These are phyloP conservation scores for Amanita inopinata DNA, from an alignment of 768 basidiomycete species.

Conservation along the genomic window DNA sequence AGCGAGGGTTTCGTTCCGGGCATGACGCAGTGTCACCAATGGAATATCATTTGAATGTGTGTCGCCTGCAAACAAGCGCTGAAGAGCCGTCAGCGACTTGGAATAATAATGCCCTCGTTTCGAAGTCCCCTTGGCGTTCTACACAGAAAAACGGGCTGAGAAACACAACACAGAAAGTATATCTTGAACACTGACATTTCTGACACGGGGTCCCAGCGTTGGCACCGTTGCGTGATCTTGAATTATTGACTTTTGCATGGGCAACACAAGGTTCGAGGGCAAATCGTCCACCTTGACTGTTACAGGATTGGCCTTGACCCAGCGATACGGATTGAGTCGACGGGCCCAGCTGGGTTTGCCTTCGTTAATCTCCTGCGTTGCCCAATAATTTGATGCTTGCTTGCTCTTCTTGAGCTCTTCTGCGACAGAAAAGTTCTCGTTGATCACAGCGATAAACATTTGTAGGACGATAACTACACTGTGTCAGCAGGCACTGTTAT, in stretches of 20 bases:
- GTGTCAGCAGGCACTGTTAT: conserved; percentile 4
- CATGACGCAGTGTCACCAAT: conserved; percentile 43
- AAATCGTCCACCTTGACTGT: conserved; percentile 61
- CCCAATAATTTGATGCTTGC: conserved; percentile 67
- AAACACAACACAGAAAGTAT: conserved; percentile 11
- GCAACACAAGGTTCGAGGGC: conserved; percentile 67
- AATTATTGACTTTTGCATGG: conserved; percentile 68
- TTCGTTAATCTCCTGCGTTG: conserved; percentile 42
- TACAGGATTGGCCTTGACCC: conserved; percentile 65
- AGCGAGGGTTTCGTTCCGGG: conserved; percentile 21
- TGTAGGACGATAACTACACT: conserved; percentile 76
- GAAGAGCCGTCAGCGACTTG: conserved; percentile 51
- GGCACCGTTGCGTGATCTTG: conserved; percentile 34
- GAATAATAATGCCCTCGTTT: conserved; percentile 42
- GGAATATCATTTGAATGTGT: conserved; percentile 44
- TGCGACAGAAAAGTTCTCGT: conserved; percentile 89
- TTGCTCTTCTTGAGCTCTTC: conserved; percentile 82
- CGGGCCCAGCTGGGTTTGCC: conserved; percentile 57
- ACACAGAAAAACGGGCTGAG: neutral
- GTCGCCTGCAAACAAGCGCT: conserved; percentile 57
- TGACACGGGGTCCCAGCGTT: neutral
- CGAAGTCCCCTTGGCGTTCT: conserved; percentile 15
- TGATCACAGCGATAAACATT: conserved; percentile 96
- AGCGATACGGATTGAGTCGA: conserved; percentile 80
- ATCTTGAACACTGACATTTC: conserved; percentile 4